Percentiles rank a stretch among this genome's conserved stretches.
These are phyloP conservation scores for Sextonia rubra DNA, from an alignment of 164 flowering plant genomes.

Conservation along the genomic window DNA sequence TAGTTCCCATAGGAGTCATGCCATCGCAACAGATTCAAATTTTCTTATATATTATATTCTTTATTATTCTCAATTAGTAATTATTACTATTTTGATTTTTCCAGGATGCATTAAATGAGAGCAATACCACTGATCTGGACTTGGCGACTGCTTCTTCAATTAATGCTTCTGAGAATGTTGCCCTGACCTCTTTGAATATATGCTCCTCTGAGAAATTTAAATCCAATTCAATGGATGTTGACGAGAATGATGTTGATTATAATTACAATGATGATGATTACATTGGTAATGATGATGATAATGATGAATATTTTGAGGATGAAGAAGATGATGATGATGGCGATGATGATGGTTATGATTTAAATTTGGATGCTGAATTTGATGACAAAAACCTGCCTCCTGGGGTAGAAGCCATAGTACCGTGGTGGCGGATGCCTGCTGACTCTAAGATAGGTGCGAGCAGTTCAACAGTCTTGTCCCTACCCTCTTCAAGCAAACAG, in stretches of 20 bases:
- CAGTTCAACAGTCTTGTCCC: conserved; percentile 16
- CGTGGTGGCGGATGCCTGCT: conserved; percentile 13
- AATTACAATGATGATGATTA: background rate
- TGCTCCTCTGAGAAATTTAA: background rate
- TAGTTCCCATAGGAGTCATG: background rate
- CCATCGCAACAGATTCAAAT: background rate
- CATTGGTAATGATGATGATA: background rate
- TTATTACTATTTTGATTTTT: background rate
- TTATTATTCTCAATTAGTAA: background rate
- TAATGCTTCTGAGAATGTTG: background rate
- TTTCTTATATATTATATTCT: background rate
- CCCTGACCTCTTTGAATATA: background rate
- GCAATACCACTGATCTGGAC: background rate
- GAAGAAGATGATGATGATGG: conserved; percentile 2
- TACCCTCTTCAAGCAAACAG: background rate
- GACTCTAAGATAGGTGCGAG: conserved; percentile 14
- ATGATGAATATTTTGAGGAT: background rate
- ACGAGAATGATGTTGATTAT: conserved; percentile 6
- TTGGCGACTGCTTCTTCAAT: conserved; percentile 4
- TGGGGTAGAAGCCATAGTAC: conserved; percentile 17
- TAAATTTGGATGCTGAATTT: conserved; percentile 23
- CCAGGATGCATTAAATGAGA: conserved; percentile 11
- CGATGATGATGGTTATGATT: background rate
- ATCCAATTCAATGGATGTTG: background rate
- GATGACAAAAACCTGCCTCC: conserved; percentile 23